Conservation (phyloP, 257 asterid genomes). For the Primulina huaijiensis region DNA sequence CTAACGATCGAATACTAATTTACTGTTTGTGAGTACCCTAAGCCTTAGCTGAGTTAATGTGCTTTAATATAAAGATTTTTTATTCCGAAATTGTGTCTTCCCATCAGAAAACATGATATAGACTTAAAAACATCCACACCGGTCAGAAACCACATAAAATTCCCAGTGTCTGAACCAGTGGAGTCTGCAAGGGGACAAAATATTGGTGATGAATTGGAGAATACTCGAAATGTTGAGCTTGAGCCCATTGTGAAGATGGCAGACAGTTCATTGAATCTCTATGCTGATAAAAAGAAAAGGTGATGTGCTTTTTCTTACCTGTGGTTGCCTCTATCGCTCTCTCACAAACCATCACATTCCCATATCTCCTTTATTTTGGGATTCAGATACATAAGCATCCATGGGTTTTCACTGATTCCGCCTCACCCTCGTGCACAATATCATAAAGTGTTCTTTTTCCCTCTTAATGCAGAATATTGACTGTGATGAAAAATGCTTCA, state of each 20-base stretch:
- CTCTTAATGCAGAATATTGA: constrained; percentile 28
- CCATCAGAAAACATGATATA: constrained; percentile 63
- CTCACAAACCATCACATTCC: background rate
- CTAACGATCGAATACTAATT: constrained; percentile 56
- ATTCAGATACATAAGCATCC: background rate
- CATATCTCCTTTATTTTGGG: background rate
- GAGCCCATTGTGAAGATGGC: constrained; percentile 33
- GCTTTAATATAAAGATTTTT: constrained; percentile 8
- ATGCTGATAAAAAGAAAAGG: constrained; percentile 65
- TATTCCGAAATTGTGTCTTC: constrained; percentile 18
- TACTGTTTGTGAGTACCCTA: constrained; percentile 72
- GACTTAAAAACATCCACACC: constrained; percentile 54
- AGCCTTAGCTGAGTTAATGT: background rate
- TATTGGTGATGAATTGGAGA: constrained; percentile 29
- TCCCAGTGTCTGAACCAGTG: constrained; percentile 54
- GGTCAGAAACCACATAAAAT: constrained; percentile 60
- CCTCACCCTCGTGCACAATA: background rate
- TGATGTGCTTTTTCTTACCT: constrained; percentile 25
- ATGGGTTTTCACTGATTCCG: background rate
- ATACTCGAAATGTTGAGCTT: constrained; percentile 32
- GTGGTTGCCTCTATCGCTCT: background rate
- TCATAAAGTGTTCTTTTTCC: background rate
- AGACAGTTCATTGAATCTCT: constrained; percentile 35
- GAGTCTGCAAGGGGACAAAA: constrained; percentile 25
- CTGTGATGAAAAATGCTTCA: constrained; percentile 51